Percentiles rank a stretch among this genome's conserved stretches.
phyloP scores from a whole-genome alignment of 441 rosid genomes.

The Bruguiera hainesii region DNA sequence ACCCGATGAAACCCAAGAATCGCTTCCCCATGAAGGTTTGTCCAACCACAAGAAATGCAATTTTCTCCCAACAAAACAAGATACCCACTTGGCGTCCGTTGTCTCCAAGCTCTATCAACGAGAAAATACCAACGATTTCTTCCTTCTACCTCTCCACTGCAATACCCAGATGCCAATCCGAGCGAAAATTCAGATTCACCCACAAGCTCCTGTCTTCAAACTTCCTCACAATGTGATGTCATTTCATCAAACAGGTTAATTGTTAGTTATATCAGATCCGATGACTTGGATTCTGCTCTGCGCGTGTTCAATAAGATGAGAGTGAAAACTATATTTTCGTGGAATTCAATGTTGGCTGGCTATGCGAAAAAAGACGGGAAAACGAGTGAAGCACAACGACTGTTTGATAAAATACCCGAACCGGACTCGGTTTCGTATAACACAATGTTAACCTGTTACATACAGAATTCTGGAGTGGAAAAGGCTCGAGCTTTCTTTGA shows the following conservation, averaged over 20 bases:
- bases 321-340: constrained; percentile 51
- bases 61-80: not conserved
- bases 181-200: constrained; percentile 16
- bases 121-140: constrained; percentile 14
- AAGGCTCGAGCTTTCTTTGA: constrained; percentile 54
- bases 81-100: too few species aligned
- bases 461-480: constrained; percentile 38
- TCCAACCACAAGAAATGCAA: too few species aligned
- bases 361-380: constrained; percentile 38
- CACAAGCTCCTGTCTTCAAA: not conserved
- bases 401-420: constrained; percentile 76
- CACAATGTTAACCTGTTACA: constrained; percentile 63
- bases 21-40: too few species aligned
- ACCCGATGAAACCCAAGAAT: too few species aligned
- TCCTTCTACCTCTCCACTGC: constrained; percentile 20
- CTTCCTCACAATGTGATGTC: constrained; percentile 24
- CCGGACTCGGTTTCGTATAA: constrained; percentile 68
- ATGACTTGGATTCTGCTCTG: constrained; percentile 59
- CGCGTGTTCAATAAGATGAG: constrained; percentile 51
- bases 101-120: too few species aligned
- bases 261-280: constrained; percentile 42
- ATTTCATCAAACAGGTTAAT: constrained; percentile 53
- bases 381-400: constrained; percentile 41
- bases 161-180: constrained; percentile 25
- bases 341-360: constrained; percentile 71